Conservation (phyloP, 2,329 filamentous ascomycete genomes). For the Elsinoe fawcettii region DNA sequence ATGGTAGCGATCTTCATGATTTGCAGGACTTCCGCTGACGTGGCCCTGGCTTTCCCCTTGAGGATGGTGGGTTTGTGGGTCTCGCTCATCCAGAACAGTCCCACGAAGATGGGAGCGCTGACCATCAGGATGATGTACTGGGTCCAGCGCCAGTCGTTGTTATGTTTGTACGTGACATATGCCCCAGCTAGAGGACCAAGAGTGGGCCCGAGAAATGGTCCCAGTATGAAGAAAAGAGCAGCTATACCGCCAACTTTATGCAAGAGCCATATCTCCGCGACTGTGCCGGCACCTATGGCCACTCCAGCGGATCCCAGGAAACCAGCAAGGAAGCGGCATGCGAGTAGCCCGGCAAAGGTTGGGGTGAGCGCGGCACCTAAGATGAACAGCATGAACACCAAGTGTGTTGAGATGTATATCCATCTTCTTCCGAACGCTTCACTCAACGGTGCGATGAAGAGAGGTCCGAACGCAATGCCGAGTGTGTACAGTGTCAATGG, state of each 20-base stretch:
- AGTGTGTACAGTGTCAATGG: conserved; percentile 18
- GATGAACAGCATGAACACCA: conserved; percentile 19
- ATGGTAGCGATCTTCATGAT: conserved; percentile 29
- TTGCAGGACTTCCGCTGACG: conserved; percentile 37
- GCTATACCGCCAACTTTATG: conserved; percentile 26
- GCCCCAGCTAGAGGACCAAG: conserved; percentile 22
- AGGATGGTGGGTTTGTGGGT: conserved; percentile 61
- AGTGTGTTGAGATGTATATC: conserved; percentile 17
- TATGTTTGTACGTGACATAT: background rate
- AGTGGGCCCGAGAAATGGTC: conserved; percentile 25
- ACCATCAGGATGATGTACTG: conserved; percentile 61
- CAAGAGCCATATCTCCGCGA: conserved; percentile 31
- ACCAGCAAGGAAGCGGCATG: conserved; percentile 19
- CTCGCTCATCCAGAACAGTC: conserved; percentile 56
- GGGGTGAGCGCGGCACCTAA: conserved; percentile 17
- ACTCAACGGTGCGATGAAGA: conserved; percentile 30
- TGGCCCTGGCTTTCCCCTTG: conserved; percentile 47
- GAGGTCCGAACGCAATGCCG: conserved; percentile 17
- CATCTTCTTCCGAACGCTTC: conserved; percentile 19
- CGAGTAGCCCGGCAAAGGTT: conserved; percentile 17
- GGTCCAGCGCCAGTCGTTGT: conserved; percentile 57
- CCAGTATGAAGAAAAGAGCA: conserved; percentile 26
- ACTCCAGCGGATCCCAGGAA: conserved; percentile 23
- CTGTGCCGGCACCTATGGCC: conserved; percentile 35
- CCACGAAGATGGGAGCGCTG: conserved; percentile 51